Base-by-base conservation (phyloP, 306 rosid genomes). In the Elaeagnus macrophylla region DNA sequence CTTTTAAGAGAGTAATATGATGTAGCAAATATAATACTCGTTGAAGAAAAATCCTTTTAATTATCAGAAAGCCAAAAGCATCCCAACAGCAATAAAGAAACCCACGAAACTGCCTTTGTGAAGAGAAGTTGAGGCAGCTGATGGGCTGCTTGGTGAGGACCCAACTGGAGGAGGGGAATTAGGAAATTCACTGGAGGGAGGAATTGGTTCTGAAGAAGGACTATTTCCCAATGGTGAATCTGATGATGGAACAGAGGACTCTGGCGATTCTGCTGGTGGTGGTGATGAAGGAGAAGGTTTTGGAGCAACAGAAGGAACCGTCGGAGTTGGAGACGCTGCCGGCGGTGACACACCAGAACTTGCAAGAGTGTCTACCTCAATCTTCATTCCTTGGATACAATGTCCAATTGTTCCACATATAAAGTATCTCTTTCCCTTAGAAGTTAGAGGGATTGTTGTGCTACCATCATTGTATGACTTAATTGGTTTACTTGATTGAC, bases 381-480 rank as follows among this genome's bases (percentile, higher is more conserved):
- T 53, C 76, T 81, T 86, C 97, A 86, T 86, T 64, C 96, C 97
- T 53, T 55, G 54, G 69, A 40, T 44, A 62, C 97, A 91, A 68
- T 91, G 97, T 46, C 91, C 94, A 0, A 13, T 0, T 35, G 71
- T 39, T 37, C 91, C 95, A 76, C 97, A 91, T 56, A 84, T 79
- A 86, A 83, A 91, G 75, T 79, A 78, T 64, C 91, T 80, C 61
- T 82, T 84, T n/a, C 89, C 93, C 37, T 79, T 67, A 50, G 91
- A 63, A 43, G 72, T 51, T 40, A 91, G 94, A 57, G 84, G 62
- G 53, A 91, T 67, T 43, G 62, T 70, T 39, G 94, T 78, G 72
- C 67, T 60, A 1, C 97, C 94, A 51, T 63, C 83, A 41, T 1
- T 81, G 81, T 72, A 76, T 16, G 82, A 59, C 64, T 79, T 61